Conservation (phyloP, 331 rosid species). For the Quercus tomentella region DNA sequence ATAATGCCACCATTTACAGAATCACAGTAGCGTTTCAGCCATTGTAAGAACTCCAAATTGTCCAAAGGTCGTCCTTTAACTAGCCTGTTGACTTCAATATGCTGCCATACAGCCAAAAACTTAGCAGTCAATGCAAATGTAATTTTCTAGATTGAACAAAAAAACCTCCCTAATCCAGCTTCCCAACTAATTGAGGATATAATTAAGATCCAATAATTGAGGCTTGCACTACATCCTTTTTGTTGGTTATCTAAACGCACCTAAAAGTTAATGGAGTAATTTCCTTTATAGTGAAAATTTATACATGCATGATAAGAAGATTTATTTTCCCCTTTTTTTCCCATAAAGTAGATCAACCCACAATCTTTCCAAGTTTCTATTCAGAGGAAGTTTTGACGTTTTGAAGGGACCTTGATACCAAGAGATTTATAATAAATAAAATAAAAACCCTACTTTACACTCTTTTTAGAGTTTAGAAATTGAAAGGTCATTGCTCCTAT, state of each 20-base stretch:
- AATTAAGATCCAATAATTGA: neutral
- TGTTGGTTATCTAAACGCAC: neutral
- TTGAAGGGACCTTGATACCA: neutral
- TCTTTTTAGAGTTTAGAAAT: neutral
- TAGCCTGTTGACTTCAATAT: slow-evolving; percentile 91
- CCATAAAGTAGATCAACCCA: neutral
- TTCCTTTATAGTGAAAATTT: neutral
- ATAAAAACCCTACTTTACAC: neutral
- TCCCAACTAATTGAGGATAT: neutral
- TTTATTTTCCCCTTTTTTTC: neutral
- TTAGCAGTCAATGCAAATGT: slow-evolving; percentile 14
- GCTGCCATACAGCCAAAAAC: slow-evolving; percentile 47
- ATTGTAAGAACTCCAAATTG: slow-evolving; percentile 94
- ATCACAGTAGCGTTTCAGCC: slow-evolving; percentile 99
- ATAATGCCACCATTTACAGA: slow-evolving; percentile 97
- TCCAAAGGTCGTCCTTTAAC: slow-evolving; percentile 97
- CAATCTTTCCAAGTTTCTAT: neutral
- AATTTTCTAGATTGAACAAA: neutral
- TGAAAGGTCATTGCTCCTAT: neutral
- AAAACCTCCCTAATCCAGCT: neutral
- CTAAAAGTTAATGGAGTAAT: neutral
- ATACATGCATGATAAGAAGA: neutral
- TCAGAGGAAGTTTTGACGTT: neutral
- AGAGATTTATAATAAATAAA: no score
- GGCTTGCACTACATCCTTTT: neutral